Conservation (phyloP, 768 basidiomycete species). For the Leccinum barrowsii region DNA sequence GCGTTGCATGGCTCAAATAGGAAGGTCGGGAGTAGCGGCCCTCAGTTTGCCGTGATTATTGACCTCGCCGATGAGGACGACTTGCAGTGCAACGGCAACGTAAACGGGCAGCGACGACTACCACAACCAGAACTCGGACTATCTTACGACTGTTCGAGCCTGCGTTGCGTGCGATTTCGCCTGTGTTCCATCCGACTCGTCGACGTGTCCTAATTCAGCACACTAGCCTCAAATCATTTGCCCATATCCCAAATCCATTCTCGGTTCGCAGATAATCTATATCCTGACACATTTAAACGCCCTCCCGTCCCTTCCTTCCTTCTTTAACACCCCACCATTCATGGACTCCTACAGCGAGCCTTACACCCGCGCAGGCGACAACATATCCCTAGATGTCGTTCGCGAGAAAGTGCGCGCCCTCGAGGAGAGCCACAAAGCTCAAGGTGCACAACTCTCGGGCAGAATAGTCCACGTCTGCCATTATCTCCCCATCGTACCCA, state of each 20-base stretch:
- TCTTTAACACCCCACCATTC: conserved; percentile 3
- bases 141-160: too few species aligned
- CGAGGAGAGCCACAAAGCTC: conserved; percentile 66
- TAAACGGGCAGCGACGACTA: conserved; percentile 1
- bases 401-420: conserved; percentile 67
- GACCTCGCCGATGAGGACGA: background rate
- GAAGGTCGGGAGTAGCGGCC: conserved; percentile 14
- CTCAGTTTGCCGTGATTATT: conserved; percentile 16
- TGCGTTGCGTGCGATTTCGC: background rate
- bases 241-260: conserved; percentile 20
- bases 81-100: background rate
- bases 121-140: background rate
- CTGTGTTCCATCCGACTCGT: background rate
- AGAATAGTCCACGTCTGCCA: conserved; percentile 91
- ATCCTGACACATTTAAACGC: conserved; percentile 20
- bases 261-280: conserved; percentile 29
- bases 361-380: conserved; percentile 59
- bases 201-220: conserved; percentile 26
- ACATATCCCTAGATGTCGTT: conserved; percentile 69
- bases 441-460: conserved; percentile 75
- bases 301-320: background rate
- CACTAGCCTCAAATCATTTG: conserved; percentile 20
- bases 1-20: conserved; percentile 9
- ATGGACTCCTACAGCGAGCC: conserved; percentile 79
- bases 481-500: conserved; percentile 76